These are phyloP conservation scores for Neonectria neomacrospora DNA, from an alignment of 2,329 filamentous ascomycete species.

Conservation along the genomic window DNA sequence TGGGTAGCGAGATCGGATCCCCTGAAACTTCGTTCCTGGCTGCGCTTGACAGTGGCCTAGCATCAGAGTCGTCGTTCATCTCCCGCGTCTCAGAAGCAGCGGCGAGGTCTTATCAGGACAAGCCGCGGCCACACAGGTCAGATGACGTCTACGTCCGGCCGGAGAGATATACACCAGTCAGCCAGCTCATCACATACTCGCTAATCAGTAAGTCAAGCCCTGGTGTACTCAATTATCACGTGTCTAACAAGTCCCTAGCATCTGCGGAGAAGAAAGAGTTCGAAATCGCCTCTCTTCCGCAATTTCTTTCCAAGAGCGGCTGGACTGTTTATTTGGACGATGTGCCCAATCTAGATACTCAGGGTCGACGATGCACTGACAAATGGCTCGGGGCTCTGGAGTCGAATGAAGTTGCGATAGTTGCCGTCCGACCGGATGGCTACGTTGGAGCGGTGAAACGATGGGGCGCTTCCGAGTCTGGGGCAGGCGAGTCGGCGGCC, in stretches of 20 bases:
- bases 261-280: conserved; percentile 32
- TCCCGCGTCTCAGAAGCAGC: conserved; percentile 67
- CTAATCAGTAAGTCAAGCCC: conserved; percentile 65
- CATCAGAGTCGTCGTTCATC: conserved; percentile 62
- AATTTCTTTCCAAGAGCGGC: conserved; percentile 22
- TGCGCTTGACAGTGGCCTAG: conserved; percentile 65
- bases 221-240: not conserved
- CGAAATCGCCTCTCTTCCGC: conserved; percentile 28
- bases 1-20: conserved; percentile 65
- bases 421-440: conserved; percentile 37
- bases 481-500: conserved; percentile 24
- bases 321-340: conserved; percentile 35
- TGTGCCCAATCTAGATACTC: conserved; percentile 26
- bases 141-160: conserved; percentile 74
- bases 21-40: conserved; percentile 63
- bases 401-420: conserved; percentile 29
- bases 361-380: conserved; percentile 36
- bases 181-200: conserved; percentile 74
- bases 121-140: conserved; percentile 65
- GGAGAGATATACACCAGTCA: conserved; percentile 73
- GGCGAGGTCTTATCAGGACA: conserved; percentile 67
- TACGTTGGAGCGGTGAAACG: conserved; percentile 38
- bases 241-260: conserved; percentile 19
- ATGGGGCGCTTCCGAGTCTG: conserved; percentile 14
- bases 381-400: conserved; percentile 38